Percentiles rank a stretch among this genome's conserved stretches.
These are phyloP conservation scores for Pythium guiyangense DNA, from an alignment of 352 stramenopile genomes.

Conservation along the genomic window DNA sequence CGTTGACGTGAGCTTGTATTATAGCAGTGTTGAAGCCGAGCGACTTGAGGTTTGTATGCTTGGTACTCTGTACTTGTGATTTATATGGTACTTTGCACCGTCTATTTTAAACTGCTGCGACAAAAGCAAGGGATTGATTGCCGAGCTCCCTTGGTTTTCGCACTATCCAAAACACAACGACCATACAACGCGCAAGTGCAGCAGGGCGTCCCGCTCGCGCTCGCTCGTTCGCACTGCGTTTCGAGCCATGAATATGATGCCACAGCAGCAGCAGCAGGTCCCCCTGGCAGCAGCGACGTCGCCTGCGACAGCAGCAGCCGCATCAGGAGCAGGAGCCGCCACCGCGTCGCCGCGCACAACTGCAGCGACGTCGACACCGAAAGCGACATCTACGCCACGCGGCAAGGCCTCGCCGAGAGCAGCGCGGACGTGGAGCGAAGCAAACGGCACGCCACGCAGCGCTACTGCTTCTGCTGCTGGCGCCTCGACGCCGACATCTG, in stretches of 20 bases:
- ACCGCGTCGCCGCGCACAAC: neutral
- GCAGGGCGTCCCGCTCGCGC: neutral
- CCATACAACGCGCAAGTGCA: neutral
- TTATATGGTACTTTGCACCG: no score
- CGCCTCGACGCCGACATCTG: neutral
- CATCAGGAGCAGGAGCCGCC: neutral
- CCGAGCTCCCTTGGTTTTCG: neutral
- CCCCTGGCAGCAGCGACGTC: neutral
- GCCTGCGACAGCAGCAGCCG: neutral
- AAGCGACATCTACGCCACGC: neutral
- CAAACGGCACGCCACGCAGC: neutral
- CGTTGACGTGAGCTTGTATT: no score
- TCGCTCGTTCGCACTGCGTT: slow-evolving; percentile 3
- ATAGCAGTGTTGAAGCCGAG: no score
- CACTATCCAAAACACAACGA: neutral
- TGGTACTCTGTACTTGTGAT: no score
- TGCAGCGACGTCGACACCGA: neutral
- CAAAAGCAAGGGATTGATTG: neutral
- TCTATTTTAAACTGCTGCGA: neutral
- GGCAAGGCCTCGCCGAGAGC: neutral
- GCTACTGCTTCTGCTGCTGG: neutral
- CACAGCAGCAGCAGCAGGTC: slow-evolving; percentile 5
- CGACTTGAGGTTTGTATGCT: no score
- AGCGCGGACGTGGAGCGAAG: neutral
- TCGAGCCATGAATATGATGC: slow-evolving; percentile 16